Base-by-base conservation (phyloP, 2,329 filamentous ascomycete genomes). In the Trichocomaceae sp. region DNA sequence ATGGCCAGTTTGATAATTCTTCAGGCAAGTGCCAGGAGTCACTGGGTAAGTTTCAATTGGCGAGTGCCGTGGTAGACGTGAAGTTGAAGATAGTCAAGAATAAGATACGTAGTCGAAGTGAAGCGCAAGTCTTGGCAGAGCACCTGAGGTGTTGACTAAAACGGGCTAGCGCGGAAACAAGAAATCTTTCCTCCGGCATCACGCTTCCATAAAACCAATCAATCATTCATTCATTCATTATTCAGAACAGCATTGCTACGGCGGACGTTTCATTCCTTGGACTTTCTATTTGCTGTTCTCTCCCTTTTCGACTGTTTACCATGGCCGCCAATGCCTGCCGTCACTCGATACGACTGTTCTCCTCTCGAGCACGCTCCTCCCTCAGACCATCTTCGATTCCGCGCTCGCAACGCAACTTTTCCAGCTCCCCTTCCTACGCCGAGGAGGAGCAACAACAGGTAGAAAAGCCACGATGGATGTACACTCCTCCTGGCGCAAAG, bases 401-500 rank as follows among this genome's bases (percentile, higher is more conserved):
- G 15, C 53, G 60, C 52, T 47, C 59, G 55, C 62, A 60, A 60
- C 64, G 63, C 52, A 61, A 55, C 52, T 57, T 66, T 56, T 67
- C 65, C 23, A 65, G 66, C 52, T 58, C 66, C 31, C 60, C 59
- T 35, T 35, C 41, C 4, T 50, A 47, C 29, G 23, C 45, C 46
- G 63, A 71, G 53, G 26, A 29, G n/a, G n/a, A n/a, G n/a, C n/a
- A n/a, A 8, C 63, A 63, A 50, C 58, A 68, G 60, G 54, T 58
- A 56, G 61, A 74, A 57, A 66, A 70, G 61, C 85, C 86, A 50
- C 78, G 86, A 75, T 90, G 87, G 87, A 78, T 81, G 10, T 79
- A 84, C 64, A 90, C 87, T 7, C 87, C 87, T 9, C 74, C 80
- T 59, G 76, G 74, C 55, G 86, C 88, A 78, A 88, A 85, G 72